Conservation (phyloP, 768 basidiomycete species). For the Phanerochaete carnosa region DNA sequence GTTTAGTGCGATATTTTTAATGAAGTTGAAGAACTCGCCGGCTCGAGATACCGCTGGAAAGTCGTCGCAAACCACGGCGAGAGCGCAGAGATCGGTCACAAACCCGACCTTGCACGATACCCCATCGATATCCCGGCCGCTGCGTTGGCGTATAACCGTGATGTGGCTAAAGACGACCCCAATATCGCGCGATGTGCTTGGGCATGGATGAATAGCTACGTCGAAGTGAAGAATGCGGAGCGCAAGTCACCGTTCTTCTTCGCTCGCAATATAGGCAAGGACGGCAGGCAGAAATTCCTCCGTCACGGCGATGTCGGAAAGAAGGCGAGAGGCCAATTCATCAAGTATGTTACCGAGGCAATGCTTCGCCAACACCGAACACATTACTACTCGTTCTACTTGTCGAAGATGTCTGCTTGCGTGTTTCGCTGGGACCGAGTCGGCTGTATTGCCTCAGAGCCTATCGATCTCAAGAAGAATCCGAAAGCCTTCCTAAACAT, state of each 20-base stretch:
- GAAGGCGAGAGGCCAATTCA: background rate
- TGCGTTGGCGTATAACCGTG: background rate
- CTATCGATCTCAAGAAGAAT: background rate
- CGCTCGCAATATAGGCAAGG: background rate
- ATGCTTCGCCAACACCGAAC: slow-evolving; percentile 1
- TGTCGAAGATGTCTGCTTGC: background rate
- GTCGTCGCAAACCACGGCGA: background rate
- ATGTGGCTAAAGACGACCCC: background rate
- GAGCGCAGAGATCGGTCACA: background rate
- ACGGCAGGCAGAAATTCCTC: background rate
- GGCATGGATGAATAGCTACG: background rate
- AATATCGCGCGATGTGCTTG: background rate
- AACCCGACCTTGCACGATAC: background rate
- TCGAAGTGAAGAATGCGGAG: background rate
- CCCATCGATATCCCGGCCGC: background rate
- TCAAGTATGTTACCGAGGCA: slow-evolving; percentile 1
- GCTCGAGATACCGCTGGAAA: background rate
- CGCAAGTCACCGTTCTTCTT: background rate
- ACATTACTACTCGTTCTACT: background rate
- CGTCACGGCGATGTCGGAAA: background rate
- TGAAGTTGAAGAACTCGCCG: background rate
- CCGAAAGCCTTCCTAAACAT: slow-evolving; percentile 2
- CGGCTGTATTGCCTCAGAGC: background rate
- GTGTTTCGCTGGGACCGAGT: slow-evolving; percentile 3
- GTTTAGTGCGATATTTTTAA: background rate